Evolutionary conservation across 306 rosid species (phyloP).

Genomic region (Ochetophila trinervis): DNA sequence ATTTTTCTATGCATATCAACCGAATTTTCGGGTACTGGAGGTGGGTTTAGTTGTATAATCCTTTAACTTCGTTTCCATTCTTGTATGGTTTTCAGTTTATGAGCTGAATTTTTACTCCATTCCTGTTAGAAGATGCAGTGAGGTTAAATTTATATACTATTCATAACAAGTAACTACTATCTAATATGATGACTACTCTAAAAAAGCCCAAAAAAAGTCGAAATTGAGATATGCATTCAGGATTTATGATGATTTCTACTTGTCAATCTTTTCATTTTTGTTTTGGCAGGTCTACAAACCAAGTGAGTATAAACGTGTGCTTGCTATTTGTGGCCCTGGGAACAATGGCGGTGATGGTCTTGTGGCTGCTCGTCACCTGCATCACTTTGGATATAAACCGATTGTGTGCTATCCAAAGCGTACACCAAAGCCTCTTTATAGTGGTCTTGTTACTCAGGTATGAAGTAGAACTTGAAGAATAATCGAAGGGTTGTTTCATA

Average conservation of each 20-base stretch:
- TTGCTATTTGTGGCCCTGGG: constrained; percentile 91
- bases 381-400: constrained; percentile 84
- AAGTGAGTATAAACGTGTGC: constrained; percentile 64
- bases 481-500: constrained; percentile 12
- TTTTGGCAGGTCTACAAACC: constrained; percentile 62
- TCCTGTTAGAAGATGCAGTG: neutral
- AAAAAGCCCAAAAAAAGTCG: too few species aligned
- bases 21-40: too few species aligned
- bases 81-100: neutral
- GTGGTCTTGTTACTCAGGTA: constrained; percentile 92
- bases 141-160: neutral
- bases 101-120: neutral
- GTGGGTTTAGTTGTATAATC: neutral
- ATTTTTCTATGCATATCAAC: too few species aligned
- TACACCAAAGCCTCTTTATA: constrained; percentile 77
- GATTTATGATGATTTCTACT: constrained; percentile 7
- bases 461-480: constrained; percentile 13
- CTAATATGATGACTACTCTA: neutral
- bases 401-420: constrained; percentile 77
- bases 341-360: constrained; percentile 97
- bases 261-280: neutral
- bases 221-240: too few species aligned
- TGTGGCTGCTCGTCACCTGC: constrained; percentile 91
- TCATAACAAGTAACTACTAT: neutral
- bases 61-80: neutral